These are phyloP conservation scores for Trichophyton rubrum DNA, from an alignment of 2,329 filamentous ascomycete species.

Conservation along the genomic window DNA sequence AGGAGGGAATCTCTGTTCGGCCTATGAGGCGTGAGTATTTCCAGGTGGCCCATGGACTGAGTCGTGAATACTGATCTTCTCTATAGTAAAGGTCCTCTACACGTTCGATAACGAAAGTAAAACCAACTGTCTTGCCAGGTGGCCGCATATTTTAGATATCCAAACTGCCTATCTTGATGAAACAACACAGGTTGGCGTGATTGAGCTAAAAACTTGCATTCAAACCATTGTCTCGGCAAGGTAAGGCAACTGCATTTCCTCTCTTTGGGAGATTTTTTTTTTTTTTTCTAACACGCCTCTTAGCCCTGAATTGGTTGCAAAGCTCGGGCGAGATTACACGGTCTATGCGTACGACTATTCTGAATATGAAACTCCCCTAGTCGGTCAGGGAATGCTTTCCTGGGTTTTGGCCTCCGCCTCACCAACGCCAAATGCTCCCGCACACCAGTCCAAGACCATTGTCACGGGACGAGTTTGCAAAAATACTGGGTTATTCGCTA, in stretches of 20 bases:
- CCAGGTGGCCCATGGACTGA: neutral
- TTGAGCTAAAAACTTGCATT: conserved; percentile 77
- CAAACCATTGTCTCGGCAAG: conserved; percentile 60
- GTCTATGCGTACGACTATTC: conserved; percentile 96
- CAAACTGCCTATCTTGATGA: conserved; percentile 74
- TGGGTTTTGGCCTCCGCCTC: conserved; percentile 57
- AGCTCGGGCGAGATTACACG: conserved; percentile 73
- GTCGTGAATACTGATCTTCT: conserved; percentile 10
- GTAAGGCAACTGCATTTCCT: conserved; percentile 29
- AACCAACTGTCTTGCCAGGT: conserved; percentile 77
- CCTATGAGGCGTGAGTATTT: conserved; percentile 54
- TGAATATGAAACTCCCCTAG: conserved; percentile 81
- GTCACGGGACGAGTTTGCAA: conserved; percentile 85
- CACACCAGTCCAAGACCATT: conserved; percentile 49
- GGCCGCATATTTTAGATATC: conserved; percentile 65
- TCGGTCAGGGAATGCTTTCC: conserved; percentile 91
- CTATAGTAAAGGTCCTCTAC: conserved; percentile 84
- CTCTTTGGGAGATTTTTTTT: conserved; percentile 35
- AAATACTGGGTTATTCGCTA: conserved; percentile 73
- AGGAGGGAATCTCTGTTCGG: conserved; percentile 46
- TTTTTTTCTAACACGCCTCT: neutral
- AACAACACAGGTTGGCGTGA: conserved; percentile 65
- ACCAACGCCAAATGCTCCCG: conserved; percentile 41
- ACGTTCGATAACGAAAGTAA: conserved; percentile 85
- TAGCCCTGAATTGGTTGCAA: conserved; percentile 73